Conservation (phyloP, 106 monocot species). For the Allium cepa region DNA sequence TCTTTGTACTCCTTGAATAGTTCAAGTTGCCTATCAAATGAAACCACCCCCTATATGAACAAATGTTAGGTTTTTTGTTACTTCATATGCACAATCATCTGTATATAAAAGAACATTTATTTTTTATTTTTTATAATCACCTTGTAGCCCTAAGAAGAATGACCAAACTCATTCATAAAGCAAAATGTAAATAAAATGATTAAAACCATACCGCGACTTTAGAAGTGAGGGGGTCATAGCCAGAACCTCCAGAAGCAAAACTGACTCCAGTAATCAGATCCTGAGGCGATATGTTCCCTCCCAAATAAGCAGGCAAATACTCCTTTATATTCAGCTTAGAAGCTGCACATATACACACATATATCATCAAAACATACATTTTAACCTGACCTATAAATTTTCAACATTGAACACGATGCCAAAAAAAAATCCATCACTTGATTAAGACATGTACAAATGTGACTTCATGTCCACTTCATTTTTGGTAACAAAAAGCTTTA, state of each 20-base stretch:
- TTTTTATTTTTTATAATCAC: neutral
- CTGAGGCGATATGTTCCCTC: slow-evolving; percentile 21
- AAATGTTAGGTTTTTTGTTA: neutral
- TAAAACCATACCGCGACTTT: slow-evolving; percentile 27
- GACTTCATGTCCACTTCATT: neutral
- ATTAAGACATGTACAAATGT: neutral
- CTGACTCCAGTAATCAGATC: slow-evolving; percentile 85
- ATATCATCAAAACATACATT: slow-evolving; percentile 15
- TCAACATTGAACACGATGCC: no score
- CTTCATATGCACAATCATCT: no score
- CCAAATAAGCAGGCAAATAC: slow-evolving; percentile 62
- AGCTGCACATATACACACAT: slow-evolving; percentile 23
- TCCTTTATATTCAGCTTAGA: slow-evolving; percentile 62
- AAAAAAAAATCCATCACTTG: no score
- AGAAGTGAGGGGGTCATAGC: slow-evolving; percentile 73
- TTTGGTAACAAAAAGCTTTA: neutral
- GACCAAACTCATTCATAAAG: no score
- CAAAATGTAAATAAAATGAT: neutral
- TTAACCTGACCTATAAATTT: no score
- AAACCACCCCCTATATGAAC: slow-evolving; percentile 21
- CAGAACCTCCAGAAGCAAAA: slow-evolving; percentile 78
- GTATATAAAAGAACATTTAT: neutral
- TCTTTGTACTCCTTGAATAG: slow-evolving; percentile 43
- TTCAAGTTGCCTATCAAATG: slow-evolving; percentile 18
- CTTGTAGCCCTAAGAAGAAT: no score